A percentile compares a stretch with the other conserved stretches of the same genome.
Evolutionary conservation across 2,329 filamentous ascomycete species (phyloP).

Genomic region (Cladophialophora chaetospira): DNA sequence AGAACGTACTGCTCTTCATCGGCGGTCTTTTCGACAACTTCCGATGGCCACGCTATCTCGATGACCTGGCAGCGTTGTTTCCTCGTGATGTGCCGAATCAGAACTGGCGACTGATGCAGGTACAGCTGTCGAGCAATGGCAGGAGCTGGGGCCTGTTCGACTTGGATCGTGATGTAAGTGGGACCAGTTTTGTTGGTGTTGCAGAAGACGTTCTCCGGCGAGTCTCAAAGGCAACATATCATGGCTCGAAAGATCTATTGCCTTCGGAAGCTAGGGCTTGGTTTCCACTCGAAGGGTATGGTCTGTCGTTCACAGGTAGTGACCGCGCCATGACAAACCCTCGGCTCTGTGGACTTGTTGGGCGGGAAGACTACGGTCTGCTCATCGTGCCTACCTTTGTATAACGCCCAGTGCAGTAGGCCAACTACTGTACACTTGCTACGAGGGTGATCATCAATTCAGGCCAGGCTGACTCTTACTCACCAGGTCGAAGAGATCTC

Average conservation of each 20-base stretch:
- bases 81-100: constrained; percentile 32
- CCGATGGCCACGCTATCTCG: constrained; percentile 57
- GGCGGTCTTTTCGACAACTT: constrained; percentile 62
- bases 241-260: neutral
- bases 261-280: neutral
- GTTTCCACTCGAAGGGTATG: neutral
- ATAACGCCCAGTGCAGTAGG: neutral
- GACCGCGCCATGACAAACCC: too few species aligned
- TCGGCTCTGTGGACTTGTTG: too few species aligned
- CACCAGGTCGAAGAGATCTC: constrained; percentile 50
- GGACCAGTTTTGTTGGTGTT: neutral
- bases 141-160: constrained; percentile 57
- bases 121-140: constrained; percentile 56
- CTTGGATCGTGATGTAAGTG: constrained; percentile 51
- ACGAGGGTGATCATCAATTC: too few species aligned
- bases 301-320: too few species aligned
- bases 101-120: constrained; percentile 56
- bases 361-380: neutral
- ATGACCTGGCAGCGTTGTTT: constrained; percentile 52
- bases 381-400: neutral
- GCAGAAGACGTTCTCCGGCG: neutral
- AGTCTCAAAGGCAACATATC: neutral
- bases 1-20: constrained; percentile 56
- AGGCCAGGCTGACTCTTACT: neutral
- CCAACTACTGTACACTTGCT: too few species aligned